Percentiles rank a stretch among this genome's conserved stretches.
phyloP scores from a whole-genome alignment of 1,284 basidiomycete species.

The Vanrija pseudolonga region DNA sequence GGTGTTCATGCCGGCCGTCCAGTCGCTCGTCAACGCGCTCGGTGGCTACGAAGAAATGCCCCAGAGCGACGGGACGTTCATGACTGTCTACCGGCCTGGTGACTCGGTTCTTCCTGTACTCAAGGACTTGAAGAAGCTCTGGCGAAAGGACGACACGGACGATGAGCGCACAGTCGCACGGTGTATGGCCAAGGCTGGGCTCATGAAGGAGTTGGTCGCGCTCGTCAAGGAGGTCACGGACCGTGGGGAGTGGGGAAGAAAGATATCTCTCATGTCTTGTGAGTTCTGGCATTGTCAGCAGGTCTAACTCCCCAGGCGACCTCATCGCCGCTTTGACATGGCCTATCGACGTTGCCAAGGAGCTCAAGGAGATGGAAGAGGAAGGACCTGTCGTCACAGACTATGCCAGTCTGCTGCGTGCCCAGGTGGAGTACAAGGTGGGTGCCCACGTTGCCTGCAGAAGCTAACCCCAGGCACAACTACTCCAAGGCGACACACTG shows the following conservation, averaged over 20 bases:
- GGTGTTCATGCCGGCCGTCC: conserved; percentile 45
- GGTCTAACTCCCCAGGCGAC: conserved; percentile 55
- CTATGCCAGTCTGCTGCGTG: conserved; percentile 73
- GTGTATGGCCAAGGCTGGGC: conserved; percentile 76
- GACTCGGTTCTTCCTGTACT: conserved; percentile 79
- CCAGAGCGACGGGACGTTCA: conserved; percentile 53
- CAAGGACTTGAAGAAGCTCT: conserved; percentile 88
- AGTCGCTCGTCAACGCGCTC: conserved; percentile 44
- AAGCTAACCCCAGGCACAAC: conserved; percentile 50
- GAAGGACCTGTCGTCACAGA: conserved; percentile 75
- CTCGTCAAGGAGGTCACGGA: conserved; percentile 71
- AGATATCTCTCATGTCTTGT: conserved; percentile 76
- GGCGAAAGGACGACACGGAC: conserved; percentile 90
- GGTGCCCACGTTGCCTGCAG: background rate
- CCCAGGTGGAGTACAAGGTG: conserved; percentile 83
- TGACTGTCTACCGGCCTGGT: conserved; percentile 70
- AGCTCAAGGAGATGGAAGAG: conserved; percentile 76
- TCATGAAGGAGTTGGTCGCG: conserved; percentile 82
- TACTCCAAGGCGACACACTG: conserved; percentile 60
- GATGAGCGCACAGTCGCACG: conserved; percentile 90
- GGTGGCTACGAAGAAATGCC: conserved; percentile 51
- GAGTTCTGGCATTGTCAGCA: conserved; percentile 17
- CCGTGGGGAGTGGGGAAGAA: conserved; percentile 59
- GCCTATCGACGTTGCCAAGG: conserved; percentile 90
- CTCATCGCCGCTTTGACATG: conserved; percentile 92